phyloP scores from a whole-genome alignment of 768 basidiomycete genomes.

The Suillus weaverae region DNA sequence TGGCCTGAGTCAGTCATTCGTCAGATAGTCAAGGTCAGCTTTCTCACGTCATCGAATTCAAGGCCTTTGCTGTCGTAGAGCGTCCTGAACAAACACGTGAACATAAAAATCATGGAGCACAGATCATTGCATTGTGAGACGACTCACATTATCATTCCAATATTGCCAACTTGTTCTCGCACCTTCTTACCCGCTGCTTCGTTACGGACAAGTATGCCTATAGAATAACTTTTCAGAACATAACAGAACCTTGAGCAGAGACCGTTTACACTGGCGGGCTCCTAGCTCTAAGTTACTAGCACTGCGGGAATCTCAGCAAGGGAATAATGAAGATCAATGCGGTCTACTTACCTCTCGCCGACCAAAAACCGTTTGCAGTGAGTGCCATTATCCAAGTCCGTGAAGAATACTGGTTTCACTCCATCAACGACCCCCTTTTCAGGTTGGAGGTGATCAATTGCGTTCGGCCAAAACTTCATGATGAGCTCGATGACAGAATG shows the following conservation, averaged over 20 bases:
- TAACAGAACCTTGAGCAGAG: background rate
- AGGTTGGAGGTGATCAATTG: constrained; percentile 57
- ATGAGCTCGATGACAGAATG: constrained; percentile 65
- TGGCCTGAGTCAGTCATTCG: constrained; percentile 23
- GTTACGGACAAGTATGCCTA: constrained; percentile 74
- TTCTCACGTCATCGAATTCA: constrained; percentile 22
- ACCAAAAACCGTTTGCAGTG: constrained; percentile 58
- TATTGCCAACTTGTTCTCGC: constrained; percentile 52
- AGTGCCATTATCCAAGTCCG: constrained; percentile 43
- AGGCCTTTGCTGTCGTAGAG: constrained; percentile 34
- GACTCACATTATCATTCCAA: constrained; percentile 60
- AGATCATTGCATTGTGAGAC: background rate
- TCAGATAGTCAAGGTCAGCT: background rate
- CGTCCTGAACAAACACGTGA: constrained; percentile 20
- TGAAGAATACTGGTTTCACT: constrained; percentile 57
- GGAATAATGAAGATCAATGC: background rate
- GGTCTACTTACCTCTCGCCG: constrained; percentile 39
- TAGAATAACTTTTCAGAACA: background rate
- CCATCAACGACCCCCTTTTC: constrained; percentile 59
- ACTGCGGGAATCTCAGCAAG: constrained; percentile 29
- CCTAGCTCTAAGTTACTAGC: constrained; percentile 56
- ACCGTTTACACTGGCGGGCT: constrained; percentile 55
- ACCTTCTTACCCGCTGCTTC: constrained; percentile 49
- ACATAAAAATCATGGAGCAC: background rate
- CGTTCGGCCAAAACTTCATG: constrained; percentile 57